A percentile compares a stretch with the other conserved stretches of the same genome.
phyloP scores from a whole-genome alignment of 805 yeast genomes.

The Clavispora carvajalis region DNA sequence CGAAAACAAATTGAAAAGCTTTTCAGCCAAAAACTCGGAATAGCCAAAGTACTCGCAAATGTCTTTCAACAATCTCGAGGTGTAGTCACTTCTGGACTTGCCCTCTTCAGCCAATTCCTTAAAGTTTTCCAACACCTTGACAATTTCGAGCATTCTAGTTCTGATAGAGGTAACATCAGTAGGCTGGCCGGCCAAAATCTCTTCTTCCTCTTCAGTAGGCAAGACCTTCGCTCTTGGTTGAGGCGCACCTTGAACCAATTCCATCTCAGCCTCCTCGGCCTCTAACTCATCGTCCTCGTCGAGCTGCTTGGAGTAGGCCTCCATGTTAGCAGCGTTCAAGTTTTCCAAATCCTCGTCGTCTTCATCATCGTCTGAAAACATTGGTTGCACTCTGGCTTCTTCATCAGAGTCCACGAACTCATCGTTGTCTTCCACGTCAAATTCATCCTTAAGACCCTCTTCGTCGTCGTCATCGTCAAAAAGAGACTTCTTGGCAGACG shows the following conservation, averaged over 20 bases:
- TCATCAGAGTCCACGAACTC: conserved; percentile 53
- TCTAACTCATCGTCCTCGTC: conserved; percentile 53
- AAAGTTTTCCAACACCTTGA: conserved; percentile 89
- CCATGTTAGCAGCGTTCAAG: conserved; percentile 79
- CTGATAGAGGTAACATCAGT: conserved; percentile 78
- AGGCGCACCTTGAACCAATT: conserved; percentile 43
- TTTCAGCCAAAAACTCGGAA: conserved; percentile 86
- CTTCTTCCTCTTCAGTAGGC: conserved; percentile 66
- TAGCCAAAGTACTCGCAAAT: conserved; percentile 93
- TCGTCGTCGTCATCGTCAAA: conserved; percentile 69
- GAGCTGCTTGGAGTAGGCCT: conserved; percentile 61
- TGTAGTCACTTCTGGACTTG: conserved; percentile 77
- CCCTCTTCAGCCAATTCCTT: conserved; percentile 79
- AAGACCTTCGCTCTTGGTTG: conserved; percentile 76
- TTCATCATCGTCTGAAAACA: conserved; percentile 76
- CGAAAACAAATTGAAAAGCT: conserved; percentile 82
- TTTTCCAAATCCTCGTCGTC: conserved; percentile 52
- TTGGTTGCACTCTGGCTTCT: conserved; percentile 50
- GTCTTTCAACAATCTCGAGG: conserved; percentile 72
- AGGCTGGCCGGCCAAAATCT: conserved; percentile 46
- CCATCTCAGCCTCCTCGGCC: conserved; percentile 46
- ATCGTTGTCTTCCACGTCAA: conserved; percentile 26
- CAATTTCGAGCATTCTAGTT: conserved; percentile 92
- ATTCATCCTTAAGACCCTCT: conserved; percentile 43
- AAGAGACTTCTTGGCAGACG: conserved; percentile 65